A percentile compares a stretch with the other conserved stretches of the same genome.
Evolutionary conservation across 495 filamentous ascomycete species (phyloP).

Genomic region (Podospora comata): DNA sequence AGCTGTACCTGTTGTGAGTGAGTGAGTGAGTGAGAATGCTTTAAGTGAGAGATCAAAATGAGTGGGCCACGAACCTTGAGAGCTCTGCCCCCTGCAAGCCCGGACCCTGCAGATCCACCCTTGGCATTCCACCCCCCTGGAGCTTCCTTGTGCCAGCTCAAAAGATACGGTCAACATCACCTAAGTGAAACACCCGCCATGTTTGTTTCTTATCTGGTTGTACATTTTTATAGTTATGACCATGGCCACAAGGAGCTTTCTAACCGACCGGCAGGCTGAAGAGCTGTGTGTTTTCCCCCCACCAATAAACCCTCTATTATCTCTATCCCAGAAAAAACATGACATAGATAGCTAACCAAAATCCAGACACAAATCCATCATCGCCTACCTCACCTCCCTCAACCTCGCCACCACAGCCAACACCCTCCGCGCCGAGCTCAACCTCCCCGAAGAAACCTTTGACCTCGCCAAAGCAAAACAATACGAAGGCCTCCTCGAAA

Average conservation of each 20-base stretch:
- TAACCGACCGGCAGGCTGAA: constrained; percentile 63
- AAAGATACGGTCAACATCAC: background rate
- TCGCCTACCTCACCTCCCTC: constrained; percentile 72
- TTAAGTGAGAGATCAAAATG: background rate
- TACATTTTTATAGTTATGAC: background rate
- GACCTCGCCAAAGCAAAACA: constrained; percentile 73
- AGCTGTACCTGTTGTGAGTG: background rate
- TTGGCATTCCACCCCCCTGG: background rate
- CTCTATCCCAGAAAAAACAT: background rate
- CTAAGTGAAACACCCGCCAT: background rate
- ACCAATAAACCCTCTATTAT: background rate
- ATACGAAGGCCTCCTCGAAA: constrained; percentile 81
- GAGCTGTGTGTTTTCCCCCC: constrained; percentile 61
- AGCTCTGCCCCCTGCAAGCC: background rate
- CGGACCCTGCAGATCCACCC: background rate
- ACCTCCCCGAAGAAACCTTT: constrained; percentile 59
- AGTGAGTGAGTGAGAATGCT: background rate
- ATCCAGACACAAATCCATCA: constrained; percentile 76
- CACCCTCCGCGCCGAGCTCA: constrained; percentile 60
- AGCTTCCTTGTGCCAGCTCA: background rate
- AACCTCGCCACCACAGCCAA: constrained; percentile 61
- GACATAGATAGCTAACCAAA: constrained; percentile 11
- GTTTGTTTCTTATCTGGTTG: background rate
- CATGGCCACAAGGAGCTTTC: background rate
- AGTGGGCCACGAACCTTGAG: background rate